A percentile compares a stretch with the other conserved stretches of the same genome.
These are phyloP conservation scores for Penicillium sp. DNA, from an alignment of 2,329 filamentous ascomycete genomes.

Conservation along the genomic window DNA sequence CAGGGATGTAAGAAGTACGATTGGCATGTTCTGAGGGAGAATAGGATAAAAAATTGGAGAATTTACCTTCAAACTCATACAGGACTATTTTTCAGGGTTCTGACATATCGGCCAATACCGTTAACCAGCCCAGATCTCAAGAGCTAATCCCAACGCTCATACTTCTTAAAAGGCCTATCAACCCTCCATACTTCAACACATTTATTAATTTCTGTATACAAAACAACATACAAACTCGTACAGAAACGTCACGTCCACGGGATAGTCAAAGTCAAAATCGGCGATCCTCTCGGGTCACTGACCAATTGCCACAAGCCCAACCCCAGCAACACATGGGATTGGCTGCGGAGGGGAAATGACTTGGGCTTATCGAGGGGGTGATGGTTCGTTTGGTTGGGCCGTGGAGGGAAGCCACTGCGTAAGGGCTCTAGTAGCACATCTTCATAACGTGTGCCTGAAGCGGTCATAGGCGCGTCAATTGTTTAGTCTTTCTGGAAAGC, in stretches of 20 bases:
- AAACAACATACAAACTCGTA: background rate
- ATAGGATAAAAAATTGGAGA: background rate
- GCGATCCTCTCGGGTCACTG: conserved; percentile 21
- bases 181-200: too few relatives aligned
- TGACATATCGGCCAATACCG: background rate
- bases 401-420: conserved; percentile 20
- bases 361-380: conserved; percentile 24
- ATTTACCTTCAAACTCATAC: background rate
- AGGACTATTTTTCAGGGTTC: background rate
- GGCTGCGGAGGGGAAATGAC: conserved; percentile 18
- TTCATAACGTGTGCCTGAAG: conserved; percentile 16
- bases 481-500: background rate
- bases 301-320: conserved; percentile 21
- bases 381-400: conserved; percentile 25
- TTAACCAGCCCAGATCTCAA: background rate
- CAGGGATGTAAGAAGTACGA: background rate
- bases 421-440: conserved; percentile 7
- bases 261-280: conserved; percentile 17
- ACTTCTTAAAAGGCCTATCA: too few relatives aligned
- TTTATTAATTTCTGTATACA: background rate
- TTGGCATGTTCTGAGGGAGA: background rate
- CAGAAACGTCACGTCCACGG: background rate
- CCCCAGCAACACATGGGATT: conserved; percentile 17
- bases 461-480: conserved; percentile 25
- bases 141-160: background rate